Percentiles rank a stretch among this genome's conserved stretches.
These are phyloP conservation scores for Akanthomyces uredinophilus DNA, from an alignment of 2,329 filamentous ascomycete species.

Conservation along the genomic window DNA sequence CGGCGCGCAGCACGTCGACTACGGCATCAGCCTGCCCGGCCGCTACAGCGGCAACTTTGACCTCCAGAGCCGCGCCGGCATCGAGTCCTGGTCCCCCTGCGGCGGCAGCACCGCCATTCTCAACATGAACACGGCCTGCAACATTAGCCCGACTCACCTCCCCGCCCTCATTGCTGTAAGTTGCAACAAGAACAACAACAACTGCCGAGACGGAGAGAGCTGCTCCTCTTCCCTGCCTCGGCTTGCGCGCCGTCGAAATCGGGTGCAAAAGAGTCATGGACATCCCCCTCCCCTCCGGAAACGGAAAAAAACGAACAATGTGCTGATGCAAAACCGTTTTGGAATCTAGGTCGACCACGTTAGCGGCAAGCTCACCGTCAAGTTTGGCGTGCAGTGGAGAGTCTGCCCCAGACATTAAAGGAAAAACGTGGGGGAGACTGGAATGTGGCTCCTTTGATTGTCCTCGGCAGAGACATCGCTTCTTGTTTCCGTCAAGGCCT, in stretches of 20 bases:
- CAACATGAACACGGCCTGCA: slow-evolving; percentile 26
- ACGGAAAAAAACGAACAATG: background rate
- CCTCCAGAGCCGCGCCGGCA: slow-evolving; percentile 18
- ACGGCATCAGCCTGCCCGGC: slow-evolving; percentile 17
- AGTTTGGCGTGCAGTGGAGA: slow-evolving; percentile 22
- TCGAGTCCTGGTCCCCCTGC: slow-evolving; percentile 22
- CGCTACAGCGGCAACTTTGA: slow-evolving; percentile 22
- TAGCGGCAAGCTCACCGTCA: slow-evolving; percentile 23
- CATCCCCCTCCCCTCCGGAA: background rate
- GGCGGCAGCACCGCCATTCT: slow-evolving; percentile 25
- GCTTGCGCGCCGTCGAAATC: no score
- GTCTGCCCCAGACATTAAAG: slow-evolving; percentile 12
- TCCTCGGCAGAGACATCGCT: background rate
- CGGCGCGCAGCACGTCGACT: slow-evolving; percentile 19
- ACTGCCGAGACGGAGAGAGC: background rate
- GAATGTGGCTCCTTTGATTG: background rate
- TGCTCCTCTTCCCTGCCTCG: background rate
- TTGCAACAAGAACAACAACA: no score
- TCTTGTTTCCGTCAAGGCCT: background rate
- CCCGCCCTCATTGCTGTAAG: slow-evolving; percentile 24
- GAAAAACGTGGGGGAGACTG: background rate
- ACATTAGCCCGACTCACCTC: slow-evolving; percentile 20
- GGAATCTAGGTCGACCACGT: slow-evolving; percentile 22
- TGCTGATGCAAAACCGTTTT: background rate
- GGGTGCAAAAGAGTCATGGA: background rate